Percentiles rank a stretch among this genome's conserved stretches.
phyloP scores from a whole-genome alignment of 1,139 yeast species.

The Nakaseomyces delphensis region DNA sequence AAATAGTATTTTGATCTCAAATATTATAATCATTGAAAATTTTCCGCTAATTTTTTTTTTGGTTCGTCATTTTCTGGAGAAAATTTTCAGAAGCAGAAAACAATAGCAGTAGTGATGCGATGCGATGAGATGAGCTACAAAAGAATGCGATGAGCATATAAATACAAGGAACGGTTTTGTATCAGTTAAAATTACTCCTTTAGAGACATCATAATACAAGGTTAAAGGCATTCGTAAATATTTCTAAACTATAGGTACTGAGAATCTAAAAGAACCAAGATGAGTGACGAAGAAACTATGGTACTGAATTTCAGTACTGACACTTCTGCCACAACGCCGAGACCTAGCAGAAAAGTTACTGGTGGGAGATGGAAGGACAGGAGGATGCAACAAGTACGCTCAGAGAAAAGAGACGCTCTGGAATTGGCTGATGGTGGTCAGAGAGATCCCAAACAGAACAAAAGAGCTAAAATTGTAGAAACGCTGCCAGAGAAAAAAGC shows the following conservation, averaged over 20 bases:
- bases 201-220: too few relatives aligned
- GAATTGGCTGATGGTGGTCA: slow-evolving; percentile 12
- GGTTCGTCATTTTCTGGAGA: neutral
- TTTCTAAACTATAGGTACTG: neutral
- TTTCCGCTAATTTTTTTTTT: neutral
- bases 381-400: slow-evolving; percentile 35
- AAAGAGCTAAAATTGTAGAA: slow-evolving; percentile 5
- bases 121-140: slow-evolving; percentile 5
- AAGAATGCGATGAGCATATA: neutral
- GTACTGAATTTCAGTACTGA: slow-evolving; percentile 26
- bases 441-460: slow-evolving; percentile 7
- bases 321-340: slow-evolving; percentile 12
- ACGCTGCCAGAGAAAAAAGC: slow-evolving; percentile 11
- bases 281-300: slow-evolving; percentile 31
- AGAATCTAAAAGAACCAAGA: slow-evolving; percentile 8
- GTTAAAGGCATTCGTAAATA: too few relatives aligned
- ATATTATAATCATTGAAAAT: neutral
- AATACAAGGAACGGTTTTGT: too few relatives aligned
- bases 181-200: too few relatives aligned
- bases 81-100: neutral
- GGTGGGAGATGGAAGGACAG: slow-evolving; percentile 83
- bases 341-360: slow-evolving; percentile 35
- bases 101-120: neutral
- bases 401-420: slow-evolving; percentile 24
- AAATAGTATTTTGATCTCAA: neutral